Percentiles rank a stretch among this genome's conserved stretches.
phyloP scores from a whole-genome alignment of 1,284 basidiomycete species.

The Termitomyces sp. region DNA sequence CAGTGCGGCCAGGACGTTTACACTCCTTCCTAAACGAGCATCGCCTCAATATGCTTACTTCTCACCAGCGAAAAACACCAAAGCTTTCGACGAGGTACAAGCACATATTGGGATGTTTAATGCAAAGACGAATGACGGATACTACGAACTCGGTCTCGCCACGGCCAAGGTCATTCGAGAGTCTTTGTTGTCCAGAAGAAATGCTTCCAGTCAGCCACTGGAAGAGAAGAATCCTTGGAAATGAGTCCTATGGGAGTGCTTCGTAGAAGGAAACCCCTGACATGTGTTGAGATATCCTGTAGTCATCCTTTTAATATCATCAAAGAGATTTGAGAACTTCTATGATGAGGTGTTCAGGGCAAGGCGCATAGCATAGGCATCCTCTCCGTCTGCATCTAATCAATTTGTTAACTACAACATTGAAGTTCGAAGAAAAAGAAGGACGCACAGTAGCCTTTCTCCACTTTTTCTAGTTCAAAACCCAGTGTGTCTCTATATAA shows the following conservation, averaged over 20 bases:
- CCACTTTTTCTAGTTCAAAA: conserved; percentile 81
- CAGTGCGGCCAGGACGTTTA: conserved; percentile 63
- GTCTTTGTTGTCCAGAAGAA: conserved; percentile 31
- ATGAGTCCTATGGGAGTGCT: not conserved
- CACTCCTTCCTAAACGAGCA: conserved; percentile 60
- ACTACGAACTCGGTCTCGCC: conserved; percentile 78
- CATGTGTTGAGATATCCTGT: conserved; percentile 4
- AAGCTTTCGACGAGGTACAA: conserved; percentile 75
- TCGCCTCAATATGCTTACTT: conserved; percentile 54
- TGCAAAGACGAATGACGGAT: conserved; percentile 80
- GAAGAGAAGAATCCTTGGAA: not conserved
- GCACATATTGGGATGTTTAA: conserved; percentile 92
- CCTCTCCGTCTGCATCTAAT: conserved; percentile 87
- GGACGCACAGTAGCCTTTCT: conserved; percentile 82
- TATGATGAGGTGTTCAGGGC: conserved; percentile 36
- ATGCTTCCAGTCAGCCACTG: not conserved
- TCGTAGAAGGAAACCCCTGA: not conserved
- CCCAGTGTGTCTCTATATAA: conserved; percentile 88
- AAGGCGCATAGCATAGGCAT: conserved; percentile 86
- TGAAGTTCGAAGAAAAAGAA: not conserved
- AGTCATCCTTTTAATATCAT: conserved; percentile 4
- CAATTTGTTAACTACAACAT: not conserved
- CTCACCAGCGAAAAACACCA: conserved; percentile 54
- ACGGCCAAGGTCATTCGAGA: conserved; percentile 57
- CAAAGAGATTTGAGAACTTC: not conserved